Evolutionary conservation across 2,329 filamentous ascomycete species (phyloP), one percentile per base, ranked within the genome.

Genomic region (Alternaria sp.): DNA sequence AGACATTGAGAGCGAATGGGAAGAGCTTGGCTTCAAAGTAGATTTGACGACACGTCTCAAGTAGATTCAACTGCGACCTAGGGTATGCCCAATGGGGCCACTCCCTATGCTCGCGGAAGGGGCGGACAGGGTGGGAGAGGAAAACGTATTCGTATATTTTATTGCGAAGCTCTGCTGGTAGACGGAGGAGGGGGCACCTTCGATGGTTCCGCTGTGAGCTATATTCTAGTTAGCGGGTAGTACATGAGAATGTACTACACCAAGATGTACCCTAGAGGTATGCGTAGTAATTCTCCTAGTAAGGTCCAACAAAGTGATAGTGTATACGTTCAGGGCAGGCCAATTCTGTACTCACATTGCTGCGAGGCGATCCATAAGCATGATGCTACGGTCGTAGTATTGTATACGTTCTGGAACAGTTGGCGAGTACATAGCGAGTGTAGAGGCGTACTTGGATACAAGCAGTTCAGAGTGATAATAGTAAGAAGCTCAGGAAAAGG

Each of bases 61-160:
- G 46, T 11, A 51, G 38, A 7, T 30, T 30, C 14, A 57, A 36
- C 18, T 34, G 38, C 10, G 36, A 32, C 14, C 32, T 45, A 7
- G 54, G 25, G 20, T 60, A 60, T 11, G 27, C 38, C 52, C 52
- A 60, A n/a, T 27, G n/a, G 38, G 43, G 51, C 28, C 34, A 41
- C 20, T 43, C 44, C 14, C 49, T 34, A 3, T 44, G 38, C 20
- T 59, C 27, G 25, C 25, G 38, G n/a, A 28, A 45, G n/a, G 52
- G 46, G 7, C 53, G 20, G 9, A 60, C 32, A 18, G 38, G 25
- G 5, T 20, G 30, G 2, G 28, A 50, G 11, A 30, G 36, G 16
- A 59, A 56, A 25, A 49, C 61, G 36, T 58, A 46, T 38, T 27
- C 25, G 45, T 59, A 66, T 16, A 66, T 59, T 18, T 50, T 57